Evolutionary conservation across 805 yeast genomes (phyloP), one percentile per base, ranked within the genome.

Genomic region (Diddensiella transvaalensis): DNA sequence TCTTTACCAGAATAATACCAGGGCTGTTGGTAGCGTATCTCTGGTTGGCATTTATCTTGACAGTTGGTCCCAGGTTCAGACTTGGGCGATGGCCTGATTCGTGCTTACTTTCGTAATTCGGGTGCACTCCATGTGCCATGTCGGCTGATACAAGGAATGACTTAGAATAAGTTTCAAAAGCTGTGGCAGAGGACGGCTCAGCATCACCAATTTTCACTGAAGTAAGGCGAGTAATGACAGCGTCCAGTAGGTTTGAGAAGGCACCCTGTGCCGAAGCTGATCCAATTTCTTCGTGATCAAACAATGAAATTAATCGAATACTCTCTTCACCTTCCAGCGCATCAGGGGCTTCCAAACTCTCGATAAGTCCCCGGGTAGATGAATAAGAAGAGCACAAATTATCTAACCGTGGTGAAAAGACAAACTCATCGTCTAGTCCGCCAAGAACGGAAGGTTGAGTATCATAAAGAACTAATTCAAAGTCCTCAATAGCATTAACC

Each of bases 91-190:
- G 95, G 52, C 77, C 71, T 19, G 78, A 63, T 63, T 93, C 98
- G 67, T 93, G 85, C 58, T 78, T 78, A 46, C 75, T 77, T 3
- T 78, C 69, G 65, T 91, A 91, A 67, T 91, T 91, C 49, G 99
- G 99, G 66, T 91, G 96, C 33, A 91, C 85, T 26, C 96, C 98
- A 64, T 91, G 99, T 1, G 98, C 96, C 81, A 89, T 93, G 65
- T 91, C 99, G 0, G 96, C 87, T 0, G 97, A 90, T 40, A 93
- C 66, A 57, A 91, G 76, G 66, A 93, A 90, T 1, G 97, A 88
- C 63, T 83, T 83, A 6, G 68, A 58, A 38, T 60, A 48, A 1
- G 66, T 61, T 50, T 60, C 59, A 41, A 47, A 63, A 22, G 55
- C 45, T 21, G 49, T 46, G 4, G 55, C 41, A 10, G 51, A 42